These are phyloP conservation scores for Kuraishia floccosa DNA, from an alignment of 805 yeast genomes.

Conservation along the genomic window DNA sequence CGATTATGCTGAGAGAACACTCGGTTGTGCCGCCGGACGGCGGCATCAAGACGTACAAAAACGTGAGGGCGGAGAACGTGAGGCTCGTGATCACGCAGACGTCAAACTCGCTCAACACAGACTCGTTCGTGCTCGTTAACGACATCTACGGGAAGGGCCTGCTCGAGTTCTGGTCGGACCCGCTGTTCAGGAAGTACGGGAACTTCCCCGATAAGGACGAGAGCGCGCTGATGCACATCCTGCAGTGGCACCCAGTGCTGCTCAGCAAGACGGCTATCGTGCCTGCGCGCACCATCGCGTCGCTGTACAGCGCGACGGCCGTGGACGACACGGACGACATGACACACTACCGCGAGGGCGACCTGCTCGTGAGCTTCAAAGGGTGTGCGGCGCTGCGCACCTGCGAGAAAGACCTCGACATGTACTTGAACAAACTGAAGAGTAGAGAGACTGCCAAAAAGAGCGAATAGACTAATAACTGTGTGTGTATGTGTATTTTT, in stretches of 20 bases:
- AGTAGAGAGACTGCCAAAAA: too few relatives aligned
- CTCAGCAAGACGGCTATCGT: conserved; percentile 66
- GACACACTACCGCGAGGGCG: conserved; percentile 47
- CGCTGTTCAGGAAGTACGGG: conserved; percentile 54
- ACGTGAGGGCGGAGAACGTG: conserved; percentile 40
- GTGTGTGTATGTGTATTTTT: too few relatives aligned
- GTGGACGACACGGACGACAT: conserved; percentile 28
- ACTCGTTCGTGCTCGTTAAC: conserved; percentile 64
- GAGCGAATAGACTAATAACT: too few relatives aligned
- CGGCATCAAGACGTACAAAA: conserved; percentile 56
- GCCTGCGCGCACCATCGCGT: conserved; percentile 46
- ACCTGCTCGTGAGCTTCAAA: conserved; percentile 53
- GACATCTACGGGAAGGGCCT: conserved; percentile 53
- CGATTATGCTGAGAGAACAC: conserved; percentile 53
- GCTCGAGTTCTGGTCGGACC: conserved; percentile 74
- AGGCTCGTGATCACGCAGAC: conserved; percentile 63
- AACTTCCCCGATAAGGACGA: conserved; percentile 49
- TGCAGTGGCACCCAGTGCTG: conserved; percentile 90
- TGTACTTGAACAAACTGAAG: conserved; percentile 19
- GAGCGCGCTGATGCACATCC: conserved; percentile 70
- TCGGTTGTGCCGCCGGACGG: conserved; percentile 67
- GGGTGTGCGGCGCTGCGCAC: conserved; percentile 37
- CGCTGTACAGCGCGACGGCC: conserved; percentile 21
- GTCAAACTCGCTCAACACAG: conserved; percentile 47
- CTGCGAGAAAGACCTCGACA: conserved; percentile 40